Percentiles rank a stretch among this genome's conserved stretches.
phyloP scores from a whole-genome alignment of 148 eudicot species.

The Persicaria tinctoria region DNA sequence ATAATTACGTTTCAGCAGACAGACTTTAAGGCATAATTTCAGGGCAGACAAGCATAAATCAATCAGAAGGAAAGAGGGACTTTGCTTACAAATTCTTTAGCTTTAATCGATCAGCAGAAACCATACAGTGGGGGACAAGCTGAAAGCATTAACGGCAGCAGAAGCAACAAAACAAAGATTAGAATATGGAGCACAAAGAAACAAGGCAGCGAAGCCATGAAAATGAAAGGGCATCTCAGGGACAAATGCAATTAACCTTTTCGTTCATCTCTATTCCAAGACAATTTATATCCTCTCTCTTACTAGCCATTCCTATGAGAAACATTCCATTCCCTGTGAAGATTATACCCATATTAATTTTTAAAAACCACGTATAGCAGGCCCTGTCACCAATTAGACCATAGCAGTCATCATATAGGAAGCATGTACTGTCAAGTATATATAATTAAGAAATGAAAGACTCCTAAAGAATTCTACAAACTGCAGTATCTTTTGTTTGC shows the following conservation, averaged over 20 bases:
- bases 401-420: background rate
- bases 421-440: background rate
- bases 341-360: conserved; percentile 10
- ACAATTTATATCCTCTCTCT: conserved; percentile 53
- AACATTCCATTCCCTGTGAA: conserved; percentile 80
- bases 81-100: conserved; percentile 45
- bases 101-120: conserved; percentile 32
- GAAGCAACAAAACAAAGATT: conserved; percentile 1
- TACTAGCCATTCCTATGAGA: conserved; percentile 57
- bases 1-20: background rate
- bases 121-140: conserved; percentile 62
- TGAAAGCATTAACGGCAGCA: conserved; percentile 24
- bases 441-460: background rate
- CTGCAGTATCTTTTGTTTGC: background rate
- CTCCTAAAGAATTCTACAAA: background rate
- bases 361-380: background rate
- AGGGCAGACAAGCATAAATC: background rate
- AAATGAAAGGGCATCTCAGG: background rate
- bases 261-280: conserved; percentile 81
- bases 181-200: conserved; percentile 11
- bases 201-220: background rate
- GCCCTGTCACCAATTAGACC: background rate
- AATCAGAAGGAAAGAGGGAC: background rate
- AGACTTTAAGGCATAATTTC: background rate
- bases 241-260: conserved; percentile 39